Percentiles rank a stretch among this genome's conserved stretches.
phyloP scores from a whole-genome alignment of 768 basidiomycete species.

The Lactifluus rugatus region DNA sequence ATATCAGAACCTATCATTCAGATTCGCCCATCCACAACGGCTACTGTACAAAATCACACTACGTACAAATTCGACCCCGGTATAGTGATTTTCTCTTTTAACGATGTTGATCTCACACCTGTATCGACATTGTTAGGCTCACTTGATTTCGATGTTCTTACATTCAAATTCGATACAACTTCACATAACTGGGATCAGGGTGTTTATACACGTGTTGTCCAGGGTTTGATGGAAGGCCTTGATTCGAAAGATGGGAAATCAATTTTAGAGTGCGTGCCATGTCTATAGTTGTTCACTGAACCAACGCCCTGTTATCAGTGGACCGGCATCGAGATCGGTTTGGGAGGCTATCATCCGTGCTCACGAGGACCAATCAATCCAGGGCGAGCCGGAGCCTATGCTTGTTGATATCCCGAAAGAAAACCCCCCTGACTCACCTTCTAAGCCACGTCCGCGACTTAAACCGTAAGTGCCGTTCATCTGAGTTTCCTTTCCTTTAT shows the following conservation, averaged over 20 bases:
- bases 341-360: constrained; percentile 7
- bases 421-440: not conserved
- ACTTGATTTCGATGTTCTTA: not conserved
- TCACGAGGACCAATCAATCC: not conserved
- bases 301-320: not conserved
- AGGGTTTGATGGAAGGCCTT: not conserved
- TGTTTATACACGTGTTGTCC: not conserved
- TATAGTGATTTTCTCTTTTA: not conserved
- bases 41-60: not conserved
- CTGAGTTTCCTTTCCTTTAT: not conserved
- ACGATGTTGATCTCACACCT: not conserved
- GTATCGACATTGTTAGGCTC: not conserved
- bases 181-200: not conserved
- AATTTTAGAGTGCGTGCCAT: not conserved
- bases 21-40: not conserved
- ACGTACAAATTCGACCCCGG: not conserved
- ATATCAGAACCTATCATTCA: not conserved
- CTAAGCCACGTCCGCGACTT: not conserved
- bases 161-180: constrained; percentile 9
- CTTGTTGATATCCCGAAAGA: not conserved
- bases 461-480: not conserved
- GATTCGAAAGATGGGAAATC: not conserved
- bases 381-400: not conserved
- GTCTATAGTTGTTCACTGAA: not conserved
- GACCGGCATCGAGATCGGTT: constrained; percentile 4